Percentiles rank a stretch among this genome's conserved stretches.
Conservation (phyloP, 345 rosid species). For the Odontarrhena argentea region DNA sequence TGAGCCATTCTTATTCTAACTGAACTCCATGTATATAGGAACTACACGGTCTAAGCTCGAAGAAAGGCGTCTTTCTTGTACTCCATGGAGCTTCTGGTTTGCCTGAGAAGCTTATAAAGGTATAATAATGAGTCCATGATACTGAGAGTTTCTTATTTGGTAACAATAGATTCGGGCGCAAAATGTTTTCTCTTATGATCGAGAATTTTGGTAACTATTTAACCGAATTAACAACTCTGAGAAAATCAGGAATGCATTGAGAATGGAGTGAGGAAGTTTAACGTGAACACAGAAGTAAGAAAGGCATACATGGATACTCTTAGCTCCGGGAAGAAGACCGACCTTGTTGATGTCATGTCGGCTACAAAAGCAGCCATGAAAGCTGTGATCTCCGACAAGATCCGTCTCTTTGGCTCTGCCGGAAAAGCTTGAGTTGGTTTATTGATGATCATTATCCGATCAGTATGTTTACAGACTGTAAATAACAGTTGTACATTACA, state of each 20-base stretch:
- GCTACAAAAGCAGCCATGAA: constrained; percentile 84
- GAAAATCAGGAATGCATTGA: constrained; percentile 63
- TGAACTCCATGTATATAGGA: constrained; percentile 50
- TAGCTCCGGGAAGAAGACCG: constrained; percentile 51
- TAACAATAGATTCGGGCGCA: background rate
- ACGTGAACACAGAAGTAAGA: constrained; percentile 88
- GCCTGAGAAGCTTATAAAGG: constrained; percentile 73
- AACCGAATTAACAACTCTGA: constrained; percentile 2
- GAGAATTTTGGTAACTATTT: constrained; percentile 6
- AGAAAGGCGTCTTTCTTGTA: constrained; percentile 80
- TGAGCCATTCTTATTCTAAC: constrained; percentile 15
- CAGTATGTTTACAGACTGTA: constrained; percentile 9
- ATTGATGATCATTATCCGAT: background rate
- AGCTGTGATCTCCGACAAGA: constrained; percentile 75
- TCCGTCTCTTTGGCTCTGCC: constrained; percentile 80
- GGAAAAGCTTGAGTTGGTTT: constrained; percentile 64
- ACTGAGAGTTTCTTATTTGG: background rate
- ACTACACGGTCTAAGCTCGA: constrained; percentile 58
- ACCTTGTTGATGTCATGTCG: constrained; percentile 73
- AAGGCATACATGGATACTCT: constrained; percentile 80
- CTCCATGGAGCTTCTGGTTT: constrained; percentile 98
- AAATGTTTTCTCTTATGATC: background rate
- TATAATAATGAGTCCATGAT: constrained; percentile 27
- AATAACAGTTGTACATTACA: background rate
- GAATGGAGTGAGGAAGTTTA: constrained; percentile 83